These are phyloP conservation scores for Allomyces macrogynus DNA, from an alignment of 192 early-diverging fungal genomes.

Conservation along the genomic window DNA sequence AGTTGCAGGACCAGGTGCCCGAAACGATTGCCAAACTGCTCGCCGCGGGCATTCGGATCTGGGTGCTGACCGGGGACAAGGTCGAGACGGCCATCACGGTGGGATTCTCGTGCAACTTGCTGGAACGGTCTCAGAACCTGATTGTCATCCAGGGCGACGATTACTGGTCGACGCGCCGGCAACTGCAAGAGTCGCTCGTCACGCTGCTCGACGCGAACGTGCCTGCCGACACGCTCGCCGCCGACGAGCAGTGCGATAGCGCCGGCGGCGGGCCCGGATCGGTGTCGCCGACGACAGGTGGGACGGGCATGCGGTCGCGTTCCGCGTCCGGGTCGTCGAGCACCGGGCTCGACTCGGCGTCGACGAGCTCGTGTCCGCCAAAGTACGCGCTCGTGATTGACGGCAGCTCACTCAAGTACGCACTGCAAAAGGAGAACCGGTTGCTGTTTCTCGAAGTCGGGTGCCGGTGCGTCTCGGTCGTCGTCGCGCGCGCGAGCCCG, in stretches of 20 bases:
- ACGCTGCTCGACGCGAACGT: background rate
- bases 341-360: background rate
- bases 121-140: conserved; percentile 22
- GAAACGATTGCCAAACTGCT: conserved; percentile 65
- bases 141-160: conserved; percentile 23
- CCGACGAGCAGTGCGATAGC: background rate
- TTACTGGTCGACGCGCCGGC: background rate
- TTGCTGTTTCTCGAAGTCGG: conserved; percentile 37
- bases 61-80: conserved; percentile 97
- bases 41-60: conserved; percentile 79
- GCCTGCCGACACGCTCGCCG: background rate
- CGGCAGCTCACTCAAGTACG: conserved; percentile 38
- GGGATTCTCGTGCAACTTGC: conserved; percentile 51
- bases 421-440: conserved; percentile 17
- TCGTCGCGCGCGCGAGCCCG: conserved; percentile 83
- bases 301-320: background rate
- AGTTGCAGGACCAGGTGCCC: conserved; percentile 87
- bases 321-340: background rate
- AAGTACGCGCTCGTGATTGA: conserved; percentile 65
- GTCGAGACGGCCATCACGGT: conserved; percentile 98
- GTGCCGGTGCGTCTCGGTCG: conserved; percentile 45
- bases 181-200: background rate
- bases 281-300: background rate
- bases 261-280: background rate
- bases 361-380: background rate